Base-by-base conservation (phyloP, 805 yeast species). In the Suhomyces sp. region DNA sequence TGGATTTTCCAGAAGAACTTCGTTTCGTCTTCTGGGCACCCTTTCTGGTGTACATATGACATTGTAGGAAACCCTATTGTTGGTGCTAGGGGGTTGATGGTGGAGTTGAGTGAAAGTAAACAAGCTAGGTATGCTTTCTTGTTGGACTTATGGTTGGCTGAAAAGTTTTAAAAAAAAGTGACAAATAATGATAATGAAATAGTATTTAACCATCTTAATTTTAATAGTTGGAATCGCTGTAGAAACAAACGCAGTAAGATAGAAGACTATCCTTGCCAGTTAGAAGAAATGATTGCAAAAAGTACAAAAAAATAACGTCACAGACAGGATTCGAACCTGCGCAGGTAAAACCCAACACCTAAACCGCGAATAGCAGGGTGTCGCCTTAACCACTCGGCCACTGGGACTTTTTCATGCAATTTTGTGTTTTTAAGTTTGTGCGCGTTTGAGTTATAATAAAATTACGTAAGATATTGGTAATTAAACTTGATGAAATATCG, bases 271-370 rank as follows among this genome's bases (percentile, higher is more conserved):
- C n/a, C n/a, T n/a, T n/a, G n/a, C n/a, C n/a, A n/a, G n/a, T n/a
- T n/a, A n/a, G n/a, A n/a, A 7, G 8, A 25, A 9, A 12, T 15
- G 12, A 18, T 16, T 25, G 18, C 18, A 13, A 19, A 26, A 23
- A 33, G 24, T 39, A 34, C 60, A 74, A 76, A 76, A 70, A 76
- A 70, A 68, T 60, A 57, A 50, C 95, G 96, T 84, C 84, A 87
- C 95, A 83, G 95, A 86, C 95, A 87, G 95, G 96, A 87, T 87
- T 87, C 96, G 96, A 87, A 87, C 96, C 95, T 87, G 95, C 95
- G 96, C 61, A 65, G 68, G 71, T 58, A 66, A 54, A 57, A 57
- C 71, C 68, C 72, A 67, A 65, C 66, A 34, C 48, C 46, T 44
- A 17, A 36, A 26, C 48, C 29, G 45, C 48, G 17, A 19, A 69